Conservation (phyloP, 192 early-diverging fungal species). For the Linnemannia exigua region DNA sequence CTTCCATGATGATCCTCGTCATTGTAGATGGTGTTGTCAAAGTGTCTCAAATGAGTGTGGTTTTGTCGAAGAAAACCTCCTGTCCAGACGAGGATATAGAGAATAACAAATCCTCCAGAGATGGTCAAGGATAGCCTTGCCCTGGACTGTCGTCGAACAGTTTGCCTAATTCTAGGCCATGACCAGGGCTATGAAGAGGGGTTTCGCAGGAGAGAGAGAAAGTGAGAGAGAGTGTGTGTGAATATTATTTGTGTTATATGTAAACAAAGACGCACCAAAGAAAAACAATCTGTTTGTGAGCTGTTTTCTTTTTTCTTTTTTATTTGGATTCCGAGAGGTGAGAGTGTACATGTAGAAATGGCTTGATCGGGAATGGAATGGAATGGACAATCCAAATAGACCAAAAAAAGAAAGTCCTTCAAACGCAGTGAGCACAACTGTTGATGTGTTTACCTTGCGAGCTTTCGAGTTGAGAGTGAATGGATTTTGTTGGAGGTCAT, state of each 20-base stretch:
- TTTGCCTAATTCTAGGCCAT: constrained; percentile 19
- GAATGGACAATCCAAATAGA: not conserved
- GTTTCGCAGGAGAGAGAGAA: not conserved
- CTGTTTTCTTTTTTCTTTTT: not conserved
- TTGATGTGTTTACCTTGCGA: constrained; percentile 15
- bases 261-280: constrained; percentile 4
- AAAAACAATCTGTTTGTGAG: not conserved
- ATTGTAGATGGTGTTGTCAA: not conserved
- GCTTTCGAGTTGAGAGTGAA: constrained; percentile 17
- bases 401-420: not conserved
- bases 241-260: not conserved
- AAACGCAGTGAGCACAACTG: not conserved
- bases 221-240: too few species aligned
- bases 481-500: constrained; percentile 6
- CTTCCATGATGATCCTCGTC: not conserved
- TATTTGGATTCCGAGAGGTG: not conserved
- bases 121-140: constrained; percentile 3
- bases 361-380: not conserved
- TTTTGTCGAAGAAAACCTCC: constrained; percentile 3
- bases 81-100: constrained; percentile 18
- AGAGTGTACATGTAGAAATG: not conserved
- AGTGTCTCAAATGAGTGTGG: not conserved
- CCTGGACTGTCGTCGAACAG: constrained; percentile 17
- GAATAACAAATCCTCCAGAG: constrained; percentile 17
- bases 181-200: constrained; percentile 28